Evolutionary conservation across 2,329 filamentous ascomycete species (phyloP), one percentile per base, ranked within the genome.

Genomic region (Epicoccum sorghinum): DNA sequence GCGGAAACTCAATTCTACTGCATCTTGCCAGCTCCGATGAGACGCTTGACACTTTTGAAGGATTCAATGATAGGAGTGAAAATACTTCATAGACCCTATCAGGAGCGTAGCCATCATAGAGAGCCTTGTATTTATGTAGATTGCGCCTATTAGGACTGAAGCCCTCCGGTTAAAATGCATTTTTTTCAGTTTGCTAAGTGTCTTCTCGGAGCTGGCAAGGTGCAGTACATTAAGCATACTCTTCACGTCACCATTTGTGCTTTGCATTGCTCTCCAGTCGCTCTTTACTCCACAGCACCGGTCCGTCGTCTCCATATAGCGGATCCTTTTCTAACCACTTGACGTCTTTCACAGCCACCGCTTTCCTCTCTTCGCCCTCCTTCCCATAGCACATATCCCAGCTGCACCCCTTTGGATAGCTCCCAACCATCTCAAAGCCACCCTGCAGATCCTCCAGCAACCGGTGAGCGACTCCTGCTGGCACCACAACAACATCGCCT

Each of bases 331-430:
- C 68, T 59, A 89, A 85, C 86, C 86, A 89, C 4, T 60, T 62
- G 64, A 88, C 60, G 3, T 64, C 60, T 47, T 60, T 67, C 41
- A 88, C 87, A 6, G 61, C 68, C 52, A 79, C 71, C 6, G 82
- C 70, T 62, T 82, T 83, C 6, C 71, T 68, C 65, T 83, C 81
- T 66, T 89, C 87, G 0, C 78, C 83, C 33, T 77, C 64, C 46
- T 77, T 77, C 1, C 87, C 87, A 75, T 89, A 67, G 62, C 87
- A 89, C 88, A 90, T 89, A 70, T 90, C 86, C 86, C 86, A 90
- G 14, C 70, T 79, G 13, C 75, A 76, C 0, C 80, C 82, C 23
- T 60, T 74, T 0, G 86, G 87, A 77, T 90, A 89, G 42, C 80
- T 81, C 0, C 87, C 88, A 0, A 90, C 82, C 86, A 89, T 89